Percentiles rank a stretch among this genome's conserved stretches.
Conservation (phyloP, 768 basidiomycete species). For the Russula foetens region DNA sequence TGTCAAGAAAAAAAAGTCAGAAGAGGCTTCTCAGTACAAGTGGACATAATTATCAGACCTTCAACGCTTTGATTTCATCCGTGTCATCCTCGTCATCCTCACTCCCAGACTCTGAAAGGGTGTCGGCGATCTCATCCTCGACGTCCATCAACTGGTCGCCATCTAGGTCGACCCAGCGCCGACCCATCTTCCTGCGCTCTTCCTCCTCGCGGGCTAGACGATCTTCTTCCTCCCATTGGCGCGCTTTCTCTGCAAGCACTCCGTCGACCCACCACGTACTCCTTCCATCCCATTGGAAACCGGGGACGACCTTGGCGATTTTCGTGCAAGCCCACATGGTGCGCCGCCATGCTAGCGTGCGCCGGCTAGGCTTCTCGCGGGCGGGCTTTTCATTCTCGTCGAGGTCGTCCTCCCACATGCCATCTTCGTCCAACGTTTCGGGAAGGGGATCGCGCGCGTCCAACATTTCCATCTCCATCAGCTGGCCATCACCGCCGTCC, state of each 20-base stretch:
- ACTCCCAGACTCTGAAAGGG: slow-evolving; percentile 21
- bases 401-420: slow-evolving; percentile 73
- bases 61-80: slow-evolving; percentile 69
- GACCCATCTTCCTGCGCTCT: slow-evolving; percentile 53
- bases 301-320: slow-evolving; percentile 62
- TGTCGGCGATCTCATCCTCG: slow-evolving; percentile 37
- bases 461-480: slow-evolving; percentile 48
- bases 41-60: slow-evolving; percentile 40
- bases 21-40: background rate
- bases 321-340: slow-evolving; percentile 61
- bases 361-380: slow-evolving; percentile 30
- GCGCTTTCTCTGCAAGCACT: slow-evolving; percentile 57
- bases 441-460: slow-evolving; percentile 69
- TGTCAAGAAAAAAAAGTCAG: slow-evolving; percentile 10
- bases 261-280: slow-evolving; percentile 60
- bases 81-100: slow-evolving; percentile 61
- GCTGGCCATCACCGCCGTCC: slow-evolving; percentile 41
- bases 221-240: slow-evolving; percentile 63
- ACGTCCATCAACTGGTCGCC: slow-evolving; percentile 41
- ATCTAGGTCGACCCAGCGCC: slow-evolving; percentile 60
- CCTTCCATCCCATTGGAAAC: slow-evolving; percentile 61
- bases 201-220: slow-evolving; percentile 58
- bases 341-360: slow-evolving; percentile 57
- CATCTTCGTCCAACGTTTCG: slow-evolving; percentile 66
- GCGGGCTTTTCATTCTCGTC: slow-evolving; percentile 41